Conservation (phyloP, 148 eudicot species). For the Rhododendron mucronatum region DNA sequence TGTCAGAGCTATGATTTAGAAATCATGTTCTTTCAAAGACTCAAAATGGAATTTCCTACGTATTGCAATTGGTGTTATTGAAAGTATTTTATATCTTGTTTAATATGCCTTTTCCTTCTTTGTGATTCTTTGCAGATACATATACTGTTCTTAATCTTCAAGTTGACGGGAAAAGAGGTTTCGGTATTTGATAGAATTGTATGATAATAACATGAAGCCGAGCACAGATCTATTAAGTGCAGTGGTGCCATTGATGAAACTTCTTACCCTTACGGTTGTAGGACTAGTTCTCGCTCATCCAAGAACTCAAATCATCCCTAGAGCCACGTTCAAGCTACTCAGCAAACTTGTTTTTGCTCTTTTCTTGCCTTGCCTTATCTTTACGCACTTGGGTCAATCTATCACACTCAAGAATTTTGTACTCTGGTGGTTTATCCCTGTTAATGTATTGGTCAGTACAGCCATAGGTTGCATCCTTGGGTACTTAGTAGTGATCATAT, state of each 20-base stretch:
- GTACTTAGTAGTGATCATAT: constrained; percentile 43
- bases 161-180: constrained; percentile 20
- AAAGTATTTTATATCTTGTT: background rate
- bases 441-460: constrained; percentile 60
- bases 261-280: constrained; percentile 38
- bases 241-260: constrained; percentile 51
- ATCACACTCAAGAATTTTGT: constrained; percentile 43
- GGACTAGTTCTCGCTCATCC: constrained; percentile 46
- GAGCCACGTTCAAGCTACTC: constrained; percentile 54
- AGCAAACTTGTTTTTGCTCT: constrained; percentile 71
- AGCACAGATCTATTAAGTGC: constrained; percentile 41
- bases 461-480: constrained; percentile 55
- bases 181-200: constrained; percentile 18
- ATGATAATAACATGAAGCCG: constrained; percentile 25
- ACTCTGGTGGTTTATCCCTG: constrained; percentile 69
- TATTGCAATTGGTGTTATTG: background rate
- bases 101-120: background rate
- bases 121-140: constrained; percentile 7
- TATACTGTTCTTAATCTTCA: constrained; percentile 5
- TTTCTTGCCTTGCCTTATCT: constrained; percentile 62
- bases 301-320: constrained; percentile 41
- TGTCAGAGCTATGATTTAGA: background rate
- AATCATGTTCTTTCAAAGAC: background rate
- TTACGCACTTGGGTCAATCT: constrained; percentile 51
- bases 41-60: background rate